Conservation (phyloP, 208 protist species). For the Sergeia podlipaevii region DNA sequence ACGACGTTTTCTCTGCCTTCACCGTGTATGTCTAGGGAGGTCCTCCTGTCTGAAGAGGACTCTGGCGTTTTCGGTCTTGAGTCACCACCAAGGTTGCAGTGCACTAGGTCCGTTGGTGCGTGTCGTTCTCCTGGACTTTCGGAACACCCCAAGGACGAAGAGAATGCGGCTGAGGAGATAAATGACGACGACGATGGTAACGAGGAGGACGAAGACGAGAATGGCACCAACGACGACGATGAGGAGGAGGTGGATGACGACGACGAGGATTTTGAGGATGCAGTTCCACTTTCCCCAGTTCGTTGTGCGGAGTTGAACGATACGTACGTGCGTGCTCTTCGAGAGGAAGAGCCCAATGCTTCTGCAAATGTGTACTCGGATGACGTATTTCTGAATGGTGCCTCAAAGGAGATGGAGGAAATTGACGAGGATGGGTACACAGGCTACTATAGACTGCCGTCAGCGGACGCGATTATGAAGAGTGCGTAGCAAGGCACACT, state of each 20-base stretch:
- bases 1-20: conserved; percentile 17
- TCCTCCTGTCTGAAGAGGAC: background rate
- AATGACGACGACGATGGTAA: background rate
- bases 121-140: too few relatives aligned
- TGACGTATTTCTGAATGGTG: conserved; percentile 30
- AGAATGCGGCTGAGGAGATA: background rate
- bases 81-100: conserved; percentile 7
- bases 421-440: conserved; percentile 42
- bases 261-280: conserved; percentile 82
- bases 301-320: conserved; percentile 60
- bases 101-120: conserved; percentile 10
- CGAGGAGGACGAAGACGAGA: conserved; percentile 1
- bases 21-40: too few relatives aligned
- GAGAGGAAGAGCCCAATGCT: conserved; percentile 5
- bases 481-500: too few relatives aligned
- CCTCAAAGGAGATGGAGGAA: conserved; percentile 15
- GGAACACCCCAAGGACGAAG: background rate
- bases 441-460: conserved; percentile 34
- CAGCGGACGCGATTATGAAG: too few relatives aligned
- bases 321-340: conserved; percentile 25
- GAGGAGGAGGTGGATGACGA: conserved; percentile 33
- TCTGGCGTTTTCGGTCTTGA: background rate
- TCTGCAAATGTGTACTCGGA: conserved; percentile 24
- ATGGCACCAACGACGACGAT: conserved; percentile 5
- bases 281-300: conserved; percentile 62